These are phyloP conservation scores for Leishmania turanica DNA, from an alignment of 208 protist species.

Conservation along the genomic window DNA sequence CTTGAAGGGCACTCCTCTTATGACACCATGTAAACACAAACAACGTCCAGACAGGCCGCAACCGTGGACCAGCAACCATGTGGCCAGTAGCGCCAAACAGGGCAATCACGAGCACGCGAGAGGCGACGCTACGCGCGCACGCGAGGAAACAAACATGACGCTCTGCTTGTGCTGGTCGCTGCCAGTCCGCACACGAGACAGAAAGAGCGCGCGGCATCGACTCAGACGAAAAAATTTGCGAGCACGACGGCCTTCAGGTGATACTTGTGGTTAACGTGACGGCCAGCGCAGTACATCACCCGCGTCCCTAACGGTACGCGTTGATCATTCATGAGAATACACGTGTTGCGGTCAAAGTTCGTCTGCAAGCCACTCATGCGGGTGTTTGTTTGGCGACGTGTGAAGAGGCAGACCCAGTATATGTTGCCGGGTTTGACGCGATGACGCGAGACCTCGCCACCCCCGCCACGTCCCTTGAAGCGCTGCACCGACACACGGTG, in stretches of 20 bases:
- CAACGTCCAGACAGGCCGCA: neutral
- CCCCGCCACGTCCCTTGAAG: constrained; percentile 73
- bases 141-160: neutral
- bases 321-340: constrained; percentile 93
- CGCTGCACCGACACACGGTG: constrained; percentile 91
- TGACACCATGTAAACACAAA: neutral
- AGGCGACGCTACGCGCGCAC: neutral
- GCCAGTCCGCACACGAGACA: neutral
- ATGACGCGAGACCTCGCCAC: constrained; percentile 68
- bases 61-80: neutral
- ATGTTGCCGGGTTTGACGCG: constrained; percentile 88
- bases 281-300: constrained; percentile 91
- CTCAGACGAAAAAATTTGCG: constrained; percentile 92
- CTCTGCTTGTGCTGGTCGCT: neutral
- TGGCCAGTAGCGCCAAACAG: neutral
- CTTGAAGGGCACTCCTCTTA: neutral
- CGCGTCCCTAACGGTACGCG: constrained; percentile 87
- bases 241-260: constrained; percentile 92
- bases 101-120: neutral
- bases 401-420: constrained; percentile 91
- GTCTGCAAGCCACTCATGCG: constrained; percentile 89
- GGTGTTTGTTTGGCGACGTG: constrained; percentile 84
- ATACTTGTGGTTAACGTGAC: constrained; percentile 94
- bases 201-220: neutral
- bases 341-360: constrained; percentile 93